A percentile compares a stretch with the other conserved stretches of the same genome.
Conservation (phyloP, 2,329 filamentous ascomycete species). For the Aspergillus sergii region DNA sequence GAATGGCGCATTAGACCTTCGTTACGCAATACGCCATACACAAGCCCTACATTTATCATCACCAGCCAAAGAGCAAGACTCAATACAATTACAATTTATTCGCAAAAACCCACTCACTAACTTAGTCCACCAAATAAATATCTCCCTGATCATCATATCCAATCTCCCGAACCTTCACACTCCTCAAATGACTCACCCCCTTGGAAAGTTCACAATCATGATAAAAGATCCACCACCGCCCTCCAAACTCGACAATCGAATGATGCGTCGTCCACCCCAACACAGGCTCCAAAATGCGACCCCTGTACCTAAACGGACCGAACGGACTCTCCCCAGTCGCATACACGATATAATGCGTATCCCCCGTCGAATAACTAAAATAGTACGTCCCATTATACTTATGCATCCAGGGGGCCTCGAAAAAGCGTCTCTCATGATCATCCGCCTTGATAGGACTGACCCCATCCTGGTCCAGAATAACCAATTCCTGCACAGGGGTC, state of each 20-base stretch:
- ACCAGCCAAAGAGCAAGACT: not conserved
- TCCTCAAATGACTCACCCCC: slow-evolving; percentile 71
- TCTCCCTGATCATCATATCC: slow-evolving; percentile 68
- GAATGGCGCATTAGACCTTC: slow-evolving; percentile 33
- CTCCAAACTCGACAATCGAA: slow-evolving; percentile 73
- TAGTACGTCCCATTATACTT: slow-evolving; percentile 71
- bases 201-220: slow-evolving; percentile 71
- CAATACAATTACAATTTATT: not conserved
- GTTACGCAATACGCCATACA: not conserved
- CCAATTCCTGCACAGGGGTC: slow-evolving; percentile 59
- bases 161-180: slow-evolving; percentile 75
- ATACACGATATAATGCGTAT: slow-evolving; percentile 74
- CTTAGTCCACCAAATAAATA: slow-evolving; percentile 48
- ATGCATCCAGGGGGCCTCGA: slow-evolving; percentile 81
- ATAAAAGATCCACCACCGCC: slow-evolving; percentile 74
- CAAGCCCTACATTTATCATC: not conserved
- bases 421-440: slow-evolving; percentile 75
- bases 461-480: slow-evolving; percentile 66
- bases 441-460: slow-evolving; percentile 60
- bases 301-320: slow-evolving; percentile 73
- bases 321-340: slow-evolving; percentile 65
- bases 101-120: not conserved
- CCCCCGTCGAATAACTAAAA: slow-evolving; percentile 77
- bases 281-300: slow-evolving; percentile 73
- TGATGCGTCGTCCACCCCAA: slow-evolving; percentile 82